Evolutionary conservation across 495 filamentous ascomycete genomes (phyloP), one percentile per base, ranked within the genome.

Genomic region (Tuber borchii): DNA sequence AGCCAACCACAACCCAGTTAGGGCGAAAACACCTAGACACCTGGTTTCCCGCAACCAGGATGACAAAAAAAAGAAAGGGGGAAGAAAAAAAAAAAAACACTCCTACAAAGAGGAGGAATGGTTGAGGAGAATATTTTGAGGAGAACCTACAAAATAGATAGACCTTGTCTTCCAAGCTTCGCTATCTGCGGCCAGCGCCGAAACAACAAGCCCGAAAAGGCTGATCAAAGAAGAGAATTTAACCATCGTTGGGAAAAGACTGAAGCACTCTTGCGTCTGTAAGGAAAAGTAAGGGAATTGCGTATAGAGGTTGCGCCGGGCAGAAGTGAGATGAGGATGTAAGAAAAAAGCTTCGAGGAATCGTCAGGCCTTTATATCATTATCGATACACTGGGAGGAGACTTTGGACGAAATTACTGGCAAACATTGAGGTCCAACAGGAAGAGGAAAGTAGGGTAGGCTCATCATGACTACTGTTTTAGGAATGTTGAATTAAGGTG

Each of bases 131-230:
- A 22, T n/a, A n/a, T 56, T 56, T 56, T 26, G 9, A 12, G 9
- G 48, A 3, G 1, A n/a, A 77, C 42, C 61, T 48, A 76, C 61
- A 44, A 74, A 83, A 80, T 80, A 73, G 79, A 84, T 85, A 20
- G 84, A 79, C 17, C 84, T 79, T n/a, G 84, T 83, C 74, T 84
- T 86, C 84, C 84, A 86, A 71, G 79, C 81, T 10, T 76, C 78
- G 19, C 71, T 74, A 70, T 83, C 79, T 14, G 84, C 84, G 48
- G 84, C 75, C 14, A 84, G 75, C 26, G 61, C 78, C 40, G 78
- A 61, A 16, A 74, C 45, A 75, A 74, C 37, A 17, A 84, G 68
- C 72, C 79, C 80, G 16, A 78, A 78, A 76, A 83, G 69, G 20
- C 77, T 34, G 20, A 65, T 16, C 10, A 65, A 65, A 14, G 26